Percentiles rank a stretch among this genome's conserved stretches.
Conservation (phyloP, 768 basidiomycete species). For the Boletus huronensis region DNA sequence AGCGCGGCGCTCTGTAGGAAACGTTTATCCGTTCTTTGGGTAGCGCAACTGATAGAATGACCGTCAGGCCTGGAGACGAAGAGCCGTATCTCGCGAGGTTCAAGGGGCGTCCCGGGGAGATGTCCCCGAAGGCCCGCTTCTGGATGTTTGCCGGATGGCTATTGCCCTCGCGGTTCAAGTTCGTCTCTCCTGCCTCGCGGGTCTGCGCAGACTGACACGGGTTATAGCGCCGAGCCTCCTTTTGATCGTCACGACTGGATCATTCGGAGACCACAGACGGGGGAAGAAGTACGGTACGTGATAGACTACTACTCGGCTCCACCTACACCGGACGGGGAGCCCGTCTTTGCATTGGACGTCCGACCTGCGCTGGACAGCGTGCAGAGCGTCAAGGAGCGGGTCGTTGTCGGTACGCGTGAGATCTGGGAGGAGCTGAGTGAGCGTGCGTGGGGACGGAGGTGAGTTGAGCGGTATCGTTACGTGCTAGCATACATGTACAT, state of each 20-base stretch:
- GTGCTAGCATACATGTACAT: slow-evolving; percentile 9
- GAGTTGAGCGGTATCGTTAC: slow-evolving; percentile 4
- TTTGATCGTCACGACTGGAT: slow-evolving; percentile 99
- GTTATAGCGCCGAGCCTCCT: slow-evolving; percentile 75
- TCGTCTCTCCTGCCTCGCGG: slow-evolving; percentile 25
- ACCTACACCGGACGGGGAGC: slow-evolving; percentile 83
- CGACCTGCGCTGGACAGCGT: slow-evolving; percentile 90
- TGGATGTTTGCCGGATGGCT: slow-evolving; percentile 86
- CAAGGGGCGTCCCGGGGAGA: slow-evolving; percentile 85
- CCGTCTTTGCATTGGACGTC: slow-evolving; percentile 94
- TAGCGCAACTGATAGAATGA: not conserved
- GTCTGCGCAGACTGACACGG: slow-evolving; percentile 1
- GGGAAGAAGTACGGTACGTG: slow-evolving; percentile 88
- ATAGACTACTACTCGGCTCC: slow-evolving; percentile 99
- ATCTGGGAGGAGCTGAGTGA: slow-evolving; percentile 49
- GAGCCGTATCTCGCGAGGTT: slow-evolving; percentile 78
- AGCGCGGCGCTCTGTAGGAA: slow-evolving; percentile 39
- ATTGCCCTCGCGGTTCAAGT: slow-evolving; percentile 90
- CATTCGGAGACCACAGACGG: slow-evolving; percentile 72
- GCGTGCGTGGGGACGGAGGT: slow-evolving; percentile 27
- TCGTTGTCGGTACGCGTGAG: slow-evolving; percentile 65
- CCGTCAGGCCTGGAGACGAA: slow-evolving; percentile 47
- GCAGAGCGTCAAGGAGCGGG: slow-evolving; percentile 69
- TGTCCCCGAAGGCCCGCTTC: slow-evolving; percentile 92
- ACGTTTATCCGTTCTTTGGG: not conserved